These are phyloP conservation scores for Endothia cerciana DNA, from an alignment of 2,329 filamentous ascomycete species.

Conservation along the genomic window DNA sequence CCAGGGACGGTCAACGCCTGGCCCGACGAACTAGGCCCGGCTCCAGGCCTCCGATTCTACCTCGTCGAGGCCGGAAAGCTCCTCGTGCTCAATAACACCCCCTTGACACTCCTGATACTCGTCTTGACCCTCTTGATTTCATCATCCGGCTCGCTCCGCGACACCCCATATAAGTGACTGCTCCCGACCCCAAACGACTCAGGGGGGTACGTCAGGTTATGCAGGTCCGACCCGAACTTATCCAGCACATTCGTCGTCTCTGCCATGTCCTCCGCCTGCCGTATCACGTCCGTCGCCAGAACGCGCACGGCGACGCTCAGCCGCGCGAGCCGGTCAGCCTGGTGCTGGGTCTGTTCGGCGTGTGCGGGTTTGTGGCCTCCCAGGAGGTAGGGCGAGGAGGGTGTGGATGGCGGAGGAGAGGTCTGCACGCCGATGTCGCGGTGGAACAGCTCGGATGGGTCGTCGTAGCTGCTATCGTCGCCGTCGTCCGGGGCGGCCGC, in stretches of 20 bases:
- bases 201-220: constrained; percentile 57
- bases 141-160: constrained; percentile 63
- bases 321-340: constrained; percentile 47
- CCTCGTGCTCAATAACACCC: constrained; percentile 73
- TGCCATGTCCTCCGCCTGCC: constrained; percentile 53
- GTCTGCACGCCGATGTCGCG: constrained; percentile 82
- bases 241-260: constrained; percentile 58
- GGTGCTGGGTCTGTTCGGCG: constrained; percentile 38
- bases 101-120: constrained; percentile 79
- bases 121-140: constrained; percentile 74
- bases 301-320: constrained; percentile 49
- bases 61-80: constrained; percentile 64
- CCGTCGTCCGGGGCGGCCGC: constrained; percentile 31
- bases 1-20: not conserved
- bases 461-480: constrained; percentile 55
- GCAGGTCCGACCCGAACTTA: constrained; percentile 67
- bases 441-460: constrained; percentile 80
- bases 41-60: constrained; percentile 22
- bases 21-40: too few species aligned
- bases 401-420: constrained; percentile 53
- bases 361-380: constrained; percentile 33
- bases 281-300: constrained; percentile 48
- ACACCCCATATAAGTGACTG: constrained; percentile 48
- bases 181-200: constrained; percentile 42
- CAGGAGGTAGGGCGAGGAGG: constrained; percentile 29